Evolutionary conservation across 78 protist genomes (phyloP).

Genomic region (Bodo saltans): DNA sequence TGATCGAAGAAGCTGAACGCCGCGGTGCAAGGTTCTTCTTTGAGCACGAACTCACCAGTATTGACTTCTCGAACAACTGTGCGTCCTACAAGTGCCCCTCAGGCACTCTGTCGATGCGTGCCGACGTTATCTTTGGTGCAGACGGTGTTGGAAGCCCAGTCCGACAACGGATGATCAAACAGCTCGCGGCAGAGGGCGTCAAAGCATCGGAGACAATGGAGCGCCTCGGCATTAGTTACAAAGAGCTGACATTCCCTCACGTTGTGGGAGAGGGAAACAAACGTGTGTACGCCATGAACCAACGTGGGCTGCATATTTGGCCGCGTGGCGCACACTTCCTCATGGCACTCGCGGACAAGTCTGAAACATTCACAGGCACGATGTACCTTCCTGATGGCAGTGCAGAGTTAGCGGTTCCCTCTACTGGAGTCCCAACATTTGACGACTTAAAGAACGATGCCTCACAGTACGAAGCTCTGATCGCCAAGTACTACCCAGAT

Average conservation of each 20-base stretch:
- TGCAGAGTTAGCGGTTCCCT: background rate
- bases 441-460: slow-evolving; percentile 12
- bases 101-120: background rate
- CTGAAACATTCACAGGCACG: slow-evolving; percentile 73
- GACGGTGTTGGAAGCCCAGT: slow-evolving; percentile 3
- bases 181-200: background rate
- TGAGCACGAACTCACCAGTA: background rate
- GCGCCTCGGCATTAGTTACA: slow-evolving; percentile 18
- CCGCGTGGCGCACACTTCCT: slow-evolving; percentile 76
- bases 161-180: background rate
- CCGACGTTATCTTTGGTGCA: slow-evolving; percentile 10
- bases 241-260: slow-evolving; percentile 16
- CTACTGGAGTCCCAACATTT: background rate
- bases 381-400: slow-evolving; percentile 63
- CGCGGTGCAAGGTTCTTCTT: slow-evolving; percentile 8
- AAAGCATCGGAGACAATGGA: background rate
- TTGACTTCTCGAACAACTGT: too few species aligned
- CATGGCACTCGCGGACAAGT: slow-evolving; percentile 83
- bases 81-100: background rate
- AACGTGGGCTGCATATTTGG: slow-evolving; percentile 79
- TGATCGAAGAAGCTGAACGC: background rate
- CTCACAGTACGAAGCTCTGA: background rate
- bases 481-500: slow-evolving; percentile 23
- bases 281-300: background rate
- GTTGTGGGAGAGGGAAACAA: background rate